phyloP scores from a whole-genome alignment of 2,329 filamentous ascomycete genomes.

The Cercospora sp. region DNA sequence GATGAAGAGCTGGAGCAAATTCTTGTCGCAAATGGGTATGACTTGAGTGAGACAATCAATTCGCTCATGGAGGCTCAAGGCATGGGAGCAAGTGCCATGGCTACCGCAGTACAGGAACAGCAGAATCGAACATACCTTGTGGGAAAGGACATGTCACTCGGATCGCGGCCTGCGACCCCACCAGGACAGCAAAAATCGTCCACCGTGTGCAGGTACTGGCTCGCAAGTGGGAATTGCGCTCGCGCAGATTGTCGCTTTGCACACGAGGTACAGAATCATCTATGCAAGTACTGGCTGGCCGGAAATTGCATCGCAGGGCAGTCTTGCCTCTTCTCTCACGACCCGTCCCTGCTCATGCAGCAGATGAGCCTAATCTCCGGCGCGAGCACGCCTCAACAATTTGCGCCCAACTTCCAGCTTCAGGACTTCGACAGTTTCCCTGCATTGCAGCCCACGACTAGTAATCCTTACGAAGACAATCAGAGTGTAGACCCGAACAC shows the following conservation, averaged over 20 bases:
- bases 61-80: constrained; percentile 77
- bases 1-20: constrained; percentile 96
- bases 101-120: constrained; percentile 37
- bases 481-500: constrained; percentile 41
- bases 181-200: constrained; percentile 75
- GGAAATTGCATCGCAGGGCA: constrained; percentile 93
- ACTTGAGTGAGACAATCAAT: constrained; percentile 87
- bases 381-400: constrained; percentile 62
- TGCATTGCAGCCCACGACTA: constrained; percentile 58
- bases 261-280: constrained; percentile 90
- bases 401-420: constrained; percentile 71
- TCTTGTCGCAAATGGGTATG: constrained; percentile 84
- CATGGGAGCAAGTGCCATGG: constrained; percentile 45
- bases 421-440: constrained; percentile 87
- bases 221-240: constrained; percentile 92
- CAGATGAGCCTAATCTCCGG: constrained; percentile 71
- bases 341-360: constrained; percentile 82
- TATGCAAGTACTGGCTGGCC: constrained; percentile 99
- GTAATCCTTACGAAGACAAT: constrained; percentile 47
- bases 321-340: constrained; percentile 95
- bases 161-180: constrained; percentile 72
- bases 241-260: constrained; percentile 96
- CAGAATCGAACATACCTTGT: constrained; percentile 67
- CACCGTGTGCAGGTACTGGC: constrained; percentile 94
- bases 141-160: constrained; percentile 82